Percentiles rank a stretch among this genome's conserved stretches.
Conservation (phyloP, 148 eudicot genomes). For the Linanthus parryae region DNA sequence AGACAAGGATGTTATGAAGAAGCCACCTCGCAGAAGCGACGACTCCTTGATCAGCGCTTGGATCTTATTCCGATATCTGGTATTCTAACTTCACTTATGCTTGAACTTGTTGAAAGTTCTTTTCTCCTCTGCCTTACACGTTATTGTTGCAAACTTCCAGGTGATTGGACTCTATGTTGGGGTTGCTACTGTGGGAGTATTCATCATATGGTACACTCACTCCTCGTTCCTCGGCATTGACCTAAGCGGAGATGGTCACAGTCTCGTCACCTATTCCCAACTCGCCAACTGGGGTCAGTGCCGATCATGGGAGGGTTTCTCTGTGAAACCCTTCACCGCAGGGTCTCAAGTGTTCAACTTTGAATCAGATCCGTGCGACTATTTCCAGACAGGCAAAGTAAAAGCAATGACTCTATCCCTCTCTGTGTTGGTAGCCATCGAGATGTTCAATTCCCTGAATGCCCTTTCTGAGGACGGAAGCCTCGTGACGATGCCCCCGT, state of each 20-base stretch:
- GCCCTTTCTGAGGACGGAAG: constrained; percentile 74
- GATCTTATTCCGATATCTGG: constrained; percentile 83
- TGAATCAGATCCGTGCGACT: constrained; percentile 56
- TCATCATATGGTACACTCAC: constrained; percentile 67
- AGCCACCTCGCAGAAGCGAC: constrained; percentile 78
- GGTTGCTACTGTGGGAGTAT: constrained; percentile 59
- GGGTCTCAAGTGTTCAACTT: constrained; percentile 52
- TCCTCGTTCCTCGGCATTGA: constrained; percentile 62
- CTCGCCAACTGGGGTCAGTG: constrained; percentile 73
- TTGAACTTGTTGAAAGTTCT: too few species aligned
- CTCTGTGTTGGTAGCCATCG: constrained; percentile 74
- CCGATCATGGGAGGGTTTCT: constrained; percentile 49
- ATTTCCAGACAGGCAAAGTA: constrained; percentile 56
- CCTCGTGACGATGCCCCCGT: constrained; percentile 68
- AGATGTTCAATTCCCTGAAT: constrained; percentile 76
- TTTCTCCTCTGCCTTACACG: too few species aligned
- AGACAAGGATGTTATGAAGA: constrained; percentile 70
- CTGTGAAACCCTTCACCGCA: constrained; percentile 51
- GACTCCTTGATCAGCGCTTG: constrained; percentile 73
- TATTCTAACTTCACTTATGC: too few species aligned
- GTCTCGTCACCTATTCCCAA: constrained; percentile 58
- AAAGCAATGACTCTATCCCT: constrained; percentile 77
- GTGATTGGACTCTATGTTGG: constrained; percentile 74
- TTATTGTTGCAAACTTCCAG: constrained; percentile 37
- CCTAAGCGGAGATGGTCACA: constrained; percentile 64